Base-by-base conservation (phyloP, 306 rosid genomes). In the Psophocarpus tetragonolobus region DNA sequence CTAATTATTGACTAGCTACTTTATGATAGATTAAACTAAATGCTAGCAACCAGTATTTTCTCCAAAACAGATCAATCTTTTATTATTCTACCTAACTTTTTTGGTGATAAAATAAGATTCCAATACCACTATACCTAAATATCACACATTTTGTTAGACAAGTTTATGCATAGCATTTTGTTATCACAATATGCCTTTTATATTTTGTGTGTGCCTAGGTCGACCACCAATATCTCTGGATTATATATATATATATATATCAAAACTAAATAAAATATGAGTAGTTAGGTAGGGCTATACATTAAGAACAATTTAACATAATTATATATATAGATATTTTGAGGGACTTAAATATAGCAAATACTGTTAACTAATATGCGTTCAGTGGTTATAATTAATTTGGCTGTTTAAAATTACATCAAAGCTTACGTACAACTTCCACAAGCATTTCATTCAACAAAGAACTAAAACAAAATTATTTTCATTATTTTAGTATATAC, bases 81-180 rank as follows among this genome's bases (percentile, higher is more conserved):
- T 41, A 29, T 54, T 58, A 41, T 47, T 56, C 44, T 53, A 54
- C 74, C 75, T 54, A 73, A 42, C 44, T 15, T 73, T 73, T 44
- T 62, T 30, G 27, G 56, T 32, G 68, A 51, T n/a, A 8, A 64
- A 14, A 27, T 27, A 14, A 51, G 38, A 36, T 64, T 80, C 35
- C 10, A 53, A 0, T 63, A 11, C 62, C 48, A 38, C 44, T 21
- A 15, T 5, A 13, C 42, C 64, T 65, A 50, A 33, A 18, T 35
- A 35, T 64, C 41, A 48, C 23, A 76, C 27, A 8, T 23, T 36
- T 48, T 76, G 18, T 23, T 7, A 8, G 39, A 21, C 64, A 47
- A 64, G 50, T 65, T n/a, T 64, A 33, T 64, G 29, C 38, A 47
- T 32, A 13, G 11, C 64, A 48, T 45, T 45, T 74, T 36, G 27